Evolutionary conservation across 495 filamentous ascomycete species (phyloP), one percentile per base, ranked within the genome.

Genomic region (Aspergillus hancockii): DNA sequence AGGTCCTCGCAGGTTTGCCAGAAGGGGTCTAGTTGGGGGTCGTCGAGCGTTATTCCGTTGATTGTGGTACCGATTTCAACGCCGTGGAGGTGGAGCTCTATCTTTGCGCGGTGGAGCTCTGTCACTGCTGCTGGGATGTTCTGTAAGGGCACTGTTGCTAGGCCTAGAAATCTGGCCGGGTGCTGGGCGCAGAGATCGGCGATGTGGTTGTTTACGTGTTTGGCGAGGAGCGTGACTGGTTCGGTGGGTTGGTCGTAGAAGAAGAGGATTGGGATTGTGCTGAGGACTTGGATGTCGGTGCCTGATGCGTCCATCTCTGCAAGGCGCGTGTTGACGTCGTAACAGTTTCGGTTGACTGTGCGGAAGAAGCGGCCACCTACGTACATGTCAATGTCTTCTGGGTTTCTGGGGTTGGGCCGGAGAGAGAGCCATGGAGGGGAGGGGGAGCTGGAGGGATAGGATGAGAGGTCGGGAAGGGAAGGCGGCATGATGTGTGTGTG

Each of bases 401-500:
- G 34, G 21, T 41, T 49, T 52, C 32, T 40, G 32, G n/a, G 9
- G 19, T 54, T 52, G 4, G 54, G 58, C 28, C 54, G 52, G 6
- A 66, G 61, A 21, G 50, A 59, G 6, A 63, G 54, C 64, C 64
- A 66, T 22, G 49, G 54, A n/a, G 59, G 32, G 0, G 32, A 23
- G 0, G 38, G 34, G 7, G 58, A 45, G 2, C 28, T 45, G 0
- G 63, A 55, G 2, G 25, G 22, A n/a, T 56, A 51, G 4, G 54
- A 58, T 2, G 64, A 63, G 38, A 66, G 59, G 46, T 66, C 61
- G 0, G 64, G 64, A 13, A 66, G 43, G n/a, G 54, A 54, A 16
- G 64, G 61, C 8, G 64, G 64, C 64, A 66, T 66, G 38, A 66
- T 66, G 36, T 66, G 64, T 2, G 64, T 66, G 40, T 66, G 64